phyloP scores from a whole-genome alignment of 768 basidiomycete species.

The Rhodotorula kratochvilovae region DNA sequence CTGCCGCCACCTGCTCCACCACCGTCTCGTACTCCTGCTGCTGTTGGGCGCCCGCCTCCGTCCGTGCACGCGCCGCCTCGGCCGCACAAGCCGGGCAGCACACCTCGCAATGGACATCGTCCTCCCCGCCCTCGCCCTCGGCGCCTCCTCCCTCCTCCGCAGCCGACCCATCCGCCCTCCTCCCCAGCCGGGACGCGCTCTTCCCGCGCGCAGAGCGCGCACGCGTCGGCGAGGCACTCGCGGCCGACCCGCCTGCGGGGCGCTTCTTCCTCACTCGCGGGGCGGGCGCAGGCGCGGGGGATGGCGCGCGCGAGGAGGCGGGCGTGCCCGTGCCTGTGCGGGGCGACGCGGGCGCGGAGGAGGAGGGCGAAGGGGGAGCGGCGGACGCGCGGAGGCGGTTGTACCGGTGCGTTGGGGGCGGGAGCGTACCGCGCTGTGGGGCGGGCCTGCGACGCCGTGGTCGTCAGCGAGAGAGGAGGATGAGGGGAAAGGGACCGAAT shows the following conservation, averaged over 20 bases:
- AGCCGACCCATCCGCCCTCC: too few relatives aligned
- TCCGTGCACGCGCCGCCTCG: neutral
- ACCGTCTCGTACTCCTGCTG: neutral
- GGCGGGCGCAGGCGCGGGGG: constrained; percentile 4
- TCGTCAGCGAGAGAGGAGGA: neutral
- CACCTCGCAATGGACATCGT: neutral
- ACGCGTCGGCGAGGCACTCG: too few relatives aligned
- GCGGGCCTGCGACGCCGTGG: neutral
- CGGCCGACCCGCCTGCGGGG: neutral
- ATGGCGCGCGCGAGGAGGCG: constrained; percentile 12
- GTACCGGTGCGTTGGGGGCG: constrained; percentile 6
- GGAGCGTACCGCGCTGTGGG: constrained; percentile 6
- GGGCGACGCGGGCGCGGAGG: neutral
- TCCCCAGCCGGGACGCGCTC: neutral
- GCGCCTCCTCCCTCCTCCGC: neutral
- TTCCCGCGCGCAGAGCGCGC: too few relatives aligned
- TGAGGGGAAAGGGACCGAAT: neutral
- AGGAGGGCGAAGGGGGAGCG: neutral
- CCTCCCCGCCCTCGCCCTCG: neutral
- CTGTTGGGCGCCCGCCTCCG: neutral
- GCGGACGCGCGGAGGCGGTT: neutral
- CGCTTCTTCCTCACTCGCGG: neutral
- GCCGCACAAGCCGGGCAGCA: neutral
- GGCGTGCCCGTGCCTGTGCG: neutral
- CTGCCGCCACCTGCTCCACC: neutral